Evolutionary conservation across 345 rosid genomes (phyloP), one percentile per base, ranked within the genome.

Genomic region (Aegle marmelos): DNA sequence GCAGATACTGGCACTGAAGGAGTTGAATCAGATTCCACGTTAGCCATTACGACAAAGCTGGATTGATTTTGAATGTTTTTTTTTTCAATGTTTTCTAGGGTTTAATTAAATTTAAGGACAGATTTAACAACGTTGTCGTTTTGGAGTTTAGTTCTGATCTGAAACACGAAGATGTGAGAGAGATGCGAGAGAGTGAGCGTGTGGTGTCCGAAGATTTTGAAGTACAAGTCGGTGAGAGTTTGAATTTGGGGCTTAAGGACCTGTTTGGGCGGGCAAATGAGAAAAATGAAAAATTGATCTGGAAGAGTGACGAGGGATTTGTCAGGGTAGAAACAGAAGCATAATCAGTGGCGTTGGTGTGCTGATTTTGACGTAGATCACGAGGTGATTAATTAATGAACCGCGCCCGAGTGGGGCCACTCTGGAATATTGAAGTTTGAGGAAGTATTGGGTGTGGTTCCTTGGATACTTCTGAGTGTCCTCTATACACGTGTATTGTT

Each of bases 1-100:
- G 88, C 88, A 63, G 91, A 24, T 22, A 54, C 66, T 39, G 88
- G 82, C 71, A 86, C 80, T 67, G 86, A 83, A 72, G 89, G 70
- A 36, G 81, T 9, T n/a, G 92, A 86, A 86, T 90, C 95, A 63
- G 92, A 79, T 53, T 53, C 57, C 21, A 19, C 22, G 68, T 73
- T 75, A 11, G 90, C 92, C 98, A 92, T 92, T 60, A 28, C 24
- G 77, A 63, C 50, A 24, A 62, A 27, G 17, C 50, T 37, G 25
- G 56, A 22, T 33, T 30, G 50, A 76, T 27, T 62, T n/a, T 10
- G 28, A 59, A 60, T 2, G n/a, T 41, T 41, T 45, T 45, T 41
- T 41, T 41, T 41, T 41, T 11, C 50, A 19, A 2, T 2, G 19
- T 28, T 62, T 11, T 72, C 10, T 56, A 6, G 76, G 64, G 19